phyloP scores from a whole-genome alignment of 495 filamentous ascomycete species.

The Massariosphaeria phaeospora region DNA sequence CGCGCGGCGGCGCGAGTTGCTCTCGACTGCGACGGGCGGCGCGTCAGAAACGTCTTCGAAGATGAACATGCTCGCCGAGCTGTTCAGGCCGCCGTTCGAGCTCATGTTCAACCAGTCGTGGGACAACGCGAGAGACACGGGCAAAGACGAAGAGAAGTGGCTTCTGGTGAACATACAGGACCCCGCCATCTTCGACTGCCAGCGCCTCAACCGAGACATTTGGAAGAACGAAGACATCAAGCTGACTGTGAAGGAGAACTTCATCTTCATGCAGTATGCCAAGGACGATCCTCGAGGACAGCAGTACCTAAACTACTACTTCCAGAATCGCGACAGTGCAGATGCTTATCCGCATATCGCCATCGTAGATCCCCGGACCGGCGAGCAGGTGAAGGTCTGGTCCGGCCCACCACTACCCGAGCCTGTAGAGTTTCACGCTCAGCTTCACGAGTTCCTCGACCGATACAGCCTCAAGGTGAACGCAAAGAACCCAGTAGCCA shows the following conservation, averaged over 20 bases:
- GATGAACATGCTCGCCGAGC: conserved; percentile 70
- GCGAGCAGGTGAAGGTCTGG: conserved; percentile 96
- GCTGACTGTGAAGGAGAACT: conserved; percentile 81
- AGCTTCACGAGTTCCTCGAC: conserved; percentile 92
- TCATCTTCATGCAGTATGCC: conserved; percentile 88
- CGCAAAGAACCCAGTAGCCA: conserved; percentile 87
- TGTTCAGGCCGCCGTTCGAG: conserved; percentile 87
- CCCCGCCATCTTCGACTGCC: conserved; percentile 83
- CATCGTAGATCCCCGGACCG: conserved; percentile 91
- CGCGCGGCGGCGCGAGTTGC: conserved; percentile 47
- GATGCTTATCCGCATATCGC: conserved; percentile 92
- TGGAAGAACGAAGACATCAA: conserved; percentile 81
- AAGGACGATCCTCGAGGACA: conserved; percentile 71
- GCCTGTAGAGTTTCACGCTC: conserved; percentile 76
- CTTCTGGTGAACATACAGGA: conserved; percentile 94
- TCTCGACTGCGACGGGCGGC: conserved; percentile 64
- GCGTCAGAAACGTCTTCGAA: conserved; percentile 68
- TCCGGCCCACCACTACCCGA: conserved; percentile 73
- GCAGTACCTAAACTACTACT: conserved; percentile 86
- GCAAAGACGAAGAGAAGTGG: conserved; percentile 86
- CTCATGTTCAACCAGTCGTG: conserved; percentile 70
- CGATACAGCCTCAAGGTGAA: conserved; percentile 83
- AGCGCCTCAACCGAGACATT: conserved; percentile 85
- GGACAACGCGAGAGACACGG: conserved; percentile 76
- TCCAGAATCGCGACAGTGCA: conserved; percentile 62